Percentiles rank a stretch among this genome's conserved stretches.
Conservation (phyloP, 2,329 filamentous ascomycete species). For the Diplocarpon rosae region DNA sequence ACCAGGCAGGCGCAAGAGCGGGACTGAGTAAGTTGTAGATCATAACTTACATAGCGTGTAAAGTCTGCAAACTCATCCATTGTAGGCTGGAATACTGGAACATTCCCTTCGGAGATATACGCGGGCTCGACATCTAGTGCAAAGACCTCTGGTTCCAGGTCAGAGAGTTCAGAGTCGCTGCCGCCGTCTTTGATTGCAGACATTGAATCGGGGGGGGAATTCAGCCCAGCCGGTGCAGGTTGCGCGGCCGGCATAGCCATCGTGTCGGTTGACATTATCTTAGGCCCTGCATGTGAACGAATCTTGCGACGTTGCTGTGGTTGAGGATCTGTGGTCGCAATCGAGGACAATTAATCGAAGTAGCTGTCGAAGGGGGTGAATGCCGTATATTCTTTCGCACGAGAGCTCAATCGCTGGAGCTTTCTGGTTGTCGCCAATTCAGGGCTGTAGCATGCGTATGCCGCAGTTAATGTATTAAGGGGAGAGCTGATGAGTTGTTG, state of each 20-base stretch:
- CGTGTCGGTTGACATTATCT: conserved; percentile 22
- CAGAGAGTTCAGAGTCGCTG: conserved; percentile 55
- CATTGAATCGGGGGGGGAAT: conserved; percentile 55
- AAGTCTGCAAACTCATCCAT: conserved; percentile 95
- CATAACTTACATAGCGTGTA: conserved; percentile 65
- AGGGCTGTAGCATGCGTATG: not conserved
- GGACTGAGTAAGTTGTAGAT: not conserved
- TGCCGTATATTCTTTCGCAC: not conserved
- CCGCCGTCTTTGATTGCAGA: conserved; percentile 46
- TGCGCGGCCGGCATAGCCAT: conserved; percentile 18
- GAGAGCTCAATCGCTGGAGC: conserved; percentile 6
- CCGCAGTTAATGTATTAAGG: not conserved
- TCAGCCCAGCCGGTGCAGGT: conserved; percentile 29
- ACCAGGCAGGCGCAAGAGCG: not conserved
- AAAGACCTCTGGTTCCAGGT: conserved; percentile 41
- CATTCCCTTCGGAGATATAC: conserved; percentile 71
- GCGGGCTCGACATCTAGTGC: conserved; percentile 71
- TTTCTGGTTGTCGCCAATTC: conserved; percentile 5
- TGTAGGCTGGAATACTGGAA: conserved; percentile 90
- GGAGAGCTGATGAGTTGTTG: not conserved
- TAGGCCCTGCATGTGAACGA: conserved; percentile 20
- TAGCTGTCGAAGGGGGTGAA: conserved; percentile 8
- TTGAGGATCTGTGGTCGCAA: not conserved
- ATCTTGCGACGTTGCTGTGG: conserved; percentile 5
- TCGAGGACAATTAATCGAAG: conserved; percentile 2